A percentile compares a stretch with the other conserved stretches of the same genome.
phyloP scores from a whole-genome alignment of 129 eudicot species.

The Flaveria bidentis region DNA sequence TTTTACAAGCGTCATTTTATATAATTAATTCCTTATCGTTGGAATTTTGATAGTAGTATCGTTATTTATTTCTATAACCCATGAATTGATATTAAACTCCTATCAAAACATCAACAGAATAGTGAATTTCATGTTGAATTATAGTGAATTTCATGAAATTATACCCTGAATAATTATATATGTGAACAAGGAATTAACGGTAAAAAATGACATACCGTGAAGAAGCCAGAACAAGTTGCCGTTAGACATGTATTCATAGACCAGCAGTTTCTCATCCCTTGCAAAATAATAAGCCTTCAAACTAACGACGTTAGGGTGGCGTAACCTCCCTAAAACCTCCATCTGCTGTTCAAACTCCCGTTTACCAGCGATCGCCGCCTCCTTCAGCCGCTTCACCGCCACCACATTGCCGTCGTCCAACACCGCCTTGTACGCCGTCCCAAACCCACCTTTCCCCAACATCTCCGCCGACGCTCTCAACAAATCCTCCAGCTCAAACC shows the following conservation, averaged over 20 bases:
- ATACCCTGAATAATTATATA: too few species aligned
- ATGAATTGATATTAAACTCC: too few species aligned
- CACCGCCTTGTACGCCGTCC: slow-evolving; percentile 62
- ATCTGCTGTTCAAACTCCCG: slow-evolving; percentile 48
- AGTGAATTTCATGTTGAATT: too few species aligned
- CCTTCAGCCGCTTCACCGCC: slow-evolving; percentile 58
- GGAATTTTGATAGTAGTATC: too few species aligned
- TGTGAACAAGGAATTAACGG: background rate
- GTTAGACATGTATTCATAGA: slow-evolving; percentile 52
- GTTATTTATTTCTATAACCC: too few species aligned
- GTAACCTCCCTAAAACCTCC: slow-evolving; percentile 42
- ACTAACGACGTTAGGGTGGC: slow-evolving; percentile 54
- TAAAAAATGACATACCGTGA: slow-evolving; percentile 44
- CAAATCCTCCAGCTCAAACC: slow-evolving; percentile 65
- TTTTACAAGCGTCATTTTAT: too few species aligned
- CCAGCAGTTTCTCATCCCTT: slow-evolving; percentile 53
- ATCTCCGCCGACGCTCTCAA: slow-evolving; percentile 65
- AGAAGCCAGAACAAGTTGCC: slow-evolving; percentile 66
- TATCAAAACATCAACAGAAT: too few species aligned
- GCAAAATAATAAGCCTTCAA: slow-evolving; percentile 54
- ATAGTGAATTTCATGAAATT: too few species aligned
- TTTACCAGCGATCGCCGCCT: slow-evolving; percentile 44
- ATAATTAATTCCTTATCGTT: too few species aligned
- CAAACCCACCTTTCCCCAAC: slow-evolving; percentile 66
- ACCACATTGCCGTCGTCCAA: slow-evolving; percentile 54